Percentiles rank a stretch among this genome's conserved stretches.
phyloP scores from a whole-genome alignment of 2,329 filamentous ascomycete genomes.

The Dryadomyces quercus-mongolicae region DNA sequence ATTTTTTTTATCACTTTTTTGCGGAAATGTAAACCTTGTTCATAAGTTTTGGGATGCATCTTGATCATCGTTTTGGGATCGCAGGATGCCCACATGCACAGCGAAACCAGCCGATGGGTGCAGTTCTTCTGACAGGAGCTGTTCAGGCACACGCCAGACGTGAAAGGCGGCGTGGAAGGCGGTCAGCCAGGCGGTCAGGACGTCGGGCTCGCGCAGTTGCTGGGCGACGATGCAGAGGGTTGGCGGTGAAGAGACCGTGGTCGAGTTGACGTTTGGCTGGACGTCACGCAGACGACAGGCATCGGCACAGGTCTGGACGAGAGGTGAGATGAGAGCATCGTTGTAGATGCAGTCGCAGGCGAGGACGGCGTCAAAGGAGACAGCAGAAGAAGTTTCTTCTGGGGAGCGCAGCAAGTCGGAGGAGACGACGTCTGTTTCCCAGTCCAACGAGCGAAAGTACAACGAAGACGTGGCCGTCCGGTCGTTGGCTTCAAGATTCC shows the following conservation, averaged over 20 bases:
- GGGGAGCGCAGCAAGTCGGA: constrained; percentile 17
- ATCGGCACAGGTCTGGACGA: constrained; percentile 72
- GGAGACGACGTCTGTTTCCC: constrained; percentile 57
- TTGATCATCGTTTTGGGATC: not conserved
- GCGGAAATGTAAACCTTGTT: too few relatives aligned
- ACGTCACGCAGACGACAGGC: constrained; percentile 47
- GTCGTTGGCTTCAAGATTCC: constrained; percentile 59
- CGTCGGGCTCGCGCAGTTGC: constrained; percentile 72
- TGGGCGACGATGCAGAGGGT: constrained; percentile 76
- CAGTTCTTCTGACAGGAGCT: constrained; percentile 45
- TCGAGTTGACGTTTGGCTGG: constrained; percentile 1
- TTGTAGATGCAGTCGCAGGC: constrained; percentile 97
- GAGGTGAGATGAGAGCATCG: constrained; percentile 66
- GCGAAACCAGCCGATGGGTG: constrained; percentile 61
- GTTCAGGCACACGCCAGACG: constrained; percentile 65
- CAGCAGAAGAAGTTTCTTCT: constrained; percentile 17
- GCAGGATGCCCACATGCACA: constrained; percentile 63
- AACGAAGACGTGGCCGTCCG: constrained; percentile 21
- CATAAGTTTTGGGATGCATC: too few relatives aligned
- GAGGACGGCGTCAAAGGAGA: constrained; percentile 57
- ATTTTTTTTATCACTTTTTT: too few relatives aligned
- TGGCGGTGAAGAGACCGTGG: constrained; percentile 20
- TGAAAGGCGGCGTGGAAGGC: constrained; percentile 55
- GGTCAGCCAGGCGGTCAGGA: constrained; percentile 72
- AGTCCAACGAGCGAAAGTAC: constrained; percentile 58